Evolutionary conservation across 1,139 yeast genomes (phyloP), one percentile per base, ranked within the genome.

Genomic region (Barnettozyma hawaiiensis): DNA sequence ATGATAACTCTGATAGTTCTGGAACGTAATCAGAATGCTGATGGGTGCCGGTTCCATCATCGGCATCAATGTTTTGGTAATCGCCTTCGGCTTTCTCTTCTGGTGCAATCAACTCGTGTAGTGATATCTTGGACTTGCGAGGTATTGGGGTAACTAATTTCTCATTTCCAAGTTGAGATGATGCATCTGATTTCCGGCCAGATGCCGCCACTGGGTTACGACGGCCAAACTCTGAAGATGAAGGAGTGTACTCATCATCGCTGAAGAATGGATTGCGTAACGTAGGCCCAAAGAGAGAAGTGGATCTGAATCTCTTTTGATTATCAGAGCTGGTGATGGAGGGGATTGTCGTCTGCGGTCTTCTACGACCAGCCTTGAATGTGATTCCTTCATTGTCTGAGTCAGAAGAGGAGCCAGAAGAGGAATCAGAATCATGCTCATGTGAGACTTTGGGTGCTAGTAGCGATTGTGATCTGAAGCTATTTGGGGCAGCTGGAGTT

Each of bases 361-460:
- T 40, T 23, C 46, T 37, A 18, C 47, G 43, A 1, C 41, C 33
- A n/a, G 43, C 58, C 19, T 46, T 47, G 39, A 56, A 54, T 16
- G 54, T 54, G 10, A 56, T 37, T 5, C 59, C 60, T 28, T 54
- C 58, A 22, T 48, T 52, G 31, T 52, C 55, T 2, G 55, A 51
- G 20, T 48, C 52, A 2, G 51, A 54, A 5, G 46, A 42, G 16
- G 55, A 51, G 20, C 47, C 52, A 2, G 51, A 54, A 5, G 46
- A 42, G 16, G 46, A 48, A 14, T 45, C 47, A n/a, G 36, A 32
- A 5, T 44, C 42, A 8, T 42, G 33, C 8, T 33, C 33, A 19
- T 31, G 29, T 19, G 35, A 20, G 4, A 14, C 14, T 24, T 41
- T 48, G 4, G 50, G 48, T 14, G 32, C 35, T 10, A 53, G 28